Evolutionary conservation across 352 stramenopile species (phyloP).

Genomic region (Phytophthora rubi): DNA sequence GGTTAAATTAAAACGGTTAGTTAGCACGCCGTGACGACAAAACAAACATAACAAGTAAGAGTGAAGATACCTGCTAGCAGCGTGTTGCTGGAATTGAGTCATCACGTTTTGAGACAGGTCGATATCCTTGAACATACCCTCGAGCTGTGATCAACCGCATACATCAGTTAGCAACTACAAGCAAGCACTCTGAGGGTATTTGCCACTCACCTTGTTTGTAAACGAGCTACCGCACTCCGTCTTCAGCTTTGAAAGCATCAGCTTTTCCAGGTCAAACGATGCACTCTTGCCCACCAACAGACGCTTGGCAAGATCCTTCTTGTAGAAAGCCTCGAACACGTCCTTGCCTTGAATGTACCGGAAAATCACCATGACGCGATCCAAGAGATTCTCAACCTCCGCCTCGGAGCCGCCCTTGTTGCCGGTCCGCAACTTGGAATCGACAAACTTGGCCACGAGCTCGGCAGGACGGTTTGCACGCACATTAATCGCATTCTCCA

Average conservation of each 20-base stretch:
- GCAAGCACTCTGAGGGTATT: not conserved
- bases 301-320: slow-evolving; percentile 97
- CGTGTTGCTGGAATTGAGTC: slow-evolving; percentile 89
- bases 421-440: slow-evolving; percentile 86
- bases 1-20: not conserved
- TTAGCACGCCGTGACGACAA: not conserved
- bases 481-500: slow-evolving; percentile 92
- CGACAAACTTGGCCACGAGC: slow-evolving; percentile 92
- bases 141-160: slow-evolving; percentile 71
- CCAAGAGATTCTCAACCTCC: slow-evolving; percentile 89
- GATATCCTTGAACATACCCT: slow-evolving; percentile 99
- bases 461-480: slow-evolving; percentile 87
- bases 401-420: slow-evolving; percentile 88
- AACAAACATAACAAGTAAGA: not conserved
- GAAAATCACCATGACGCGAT: slow-evolving; percentile 96
- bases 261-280: slow-evolving; percentile 95
- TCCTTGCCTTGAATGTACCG: slow-evolving; percentile 97
- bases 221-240: slow-evolving; percentile 97
- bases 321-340: slow-evolving; percentile 99
- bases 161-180: slow-evolving; percentile 11
- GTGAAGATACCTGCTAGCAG: slow-evolving; percentile 65
- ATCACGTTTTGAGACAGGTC: slow-evolving; percentile 96
- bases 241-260: slow-evolving; percentile 98
- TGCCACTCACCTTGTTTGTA: slow-evolving; percentile 92
- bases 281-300: slow-evolving; percentile 92